Conservation (phyloP, 495 filamentous ascomycete species). For the Neurospora tetrasperma region DNA sequence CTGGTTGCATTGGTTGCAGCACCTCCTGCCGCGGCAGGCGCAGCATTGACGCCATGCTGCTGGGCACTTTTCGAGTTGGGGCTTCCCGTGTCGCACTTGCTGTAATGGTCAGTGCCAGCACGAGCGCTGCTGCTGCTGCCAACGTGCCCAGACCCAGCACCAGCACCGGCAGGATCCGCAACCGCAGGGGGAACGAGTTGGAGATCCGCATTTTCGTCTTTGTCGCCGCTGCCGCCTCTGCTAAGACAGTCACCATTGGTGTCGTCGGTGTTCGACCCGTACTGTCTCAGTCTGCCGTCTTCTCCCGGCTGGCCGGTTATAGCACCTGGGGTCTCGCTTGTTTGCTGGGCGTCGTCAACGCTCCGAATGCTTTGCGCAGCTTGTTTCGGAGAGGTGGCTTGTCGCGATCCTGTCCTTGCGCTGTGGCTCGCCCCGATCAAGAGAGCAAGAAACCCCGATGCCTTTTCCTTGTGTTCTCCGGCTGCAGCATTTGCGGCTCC, state of each 20-base stretch:
- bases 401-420: constrained; percentile 1
- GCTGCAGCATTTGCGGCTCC: background rate
- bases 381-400: constrained; percentile 1
- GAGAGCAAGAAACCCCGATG: background rate
- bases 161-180: background rate
- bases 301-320: background rate
- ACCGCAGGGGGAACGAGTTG: background rate
- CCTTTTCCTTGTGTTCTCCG: background rate
- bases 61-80: background rate
- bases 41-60: background rate
- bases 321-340: background rate
- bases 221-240: background rate
- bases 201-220: background rate
- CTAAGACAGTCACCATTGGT: background rate
- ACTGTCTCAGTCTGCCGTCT: background rate
- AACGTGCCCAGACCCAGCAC: background rate
- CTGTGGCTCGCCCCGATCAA: background rate
- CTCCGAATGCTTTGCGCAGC: background rate
- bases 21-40: background rate
- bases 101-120: background rate
- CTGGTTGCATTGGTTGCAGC: background rate
- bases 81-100: background rate
- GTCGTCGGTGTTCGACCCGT: background rate
- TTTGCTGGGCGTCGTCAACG: constrained; percentile 1
- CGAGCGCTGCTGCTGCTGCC: background rate